phyloP scores from a whole-genome alignment of 352 stramenopile species.

The Globisporangium ultimum region DNA sequence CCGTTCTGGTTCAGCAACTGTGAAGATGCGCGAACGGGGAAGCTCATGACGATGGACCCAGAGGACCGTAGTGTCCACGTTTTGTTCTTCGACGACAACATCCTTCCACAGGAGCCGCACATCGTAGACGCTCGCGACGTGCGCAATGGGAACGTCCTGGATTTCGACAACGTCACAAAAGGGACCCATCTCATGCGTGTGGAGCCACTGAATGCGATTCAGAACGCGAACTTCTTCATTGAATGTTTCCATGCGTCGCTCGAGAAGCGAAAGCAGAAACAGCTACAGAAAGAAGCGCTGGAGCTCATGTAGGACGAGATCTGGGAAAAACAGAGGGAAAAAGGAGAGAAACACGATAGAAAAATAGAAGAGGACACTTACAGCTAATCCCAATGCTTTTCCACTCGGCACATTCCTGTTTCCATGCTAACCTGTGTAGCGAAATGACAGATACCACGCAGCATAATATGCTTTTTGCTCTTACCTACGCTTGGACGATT shows the following conservation, averaged over 20 bases:
- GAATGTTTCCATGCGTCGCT: slow-evolving; percentile 33
- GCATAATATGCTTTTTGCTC: no score
- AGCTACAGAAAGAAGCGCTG: slow-evolving; percentile 6
- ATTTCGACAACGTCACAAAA: slow-evolving; percentile 28
- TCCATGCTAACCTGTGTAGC: background rate
- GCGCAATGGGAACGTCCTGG: slow-evolving; percentile 21
- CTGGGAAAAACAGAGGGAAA: background rate
- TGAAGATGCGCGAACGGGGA: slow-evolving; percentile 48
- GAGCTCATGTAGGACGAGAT: background rate
- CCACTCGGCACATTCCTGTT: background rate
- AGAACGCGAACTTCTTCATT: slow-evolving; percentile 49
- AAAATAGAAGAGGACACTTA: no score
- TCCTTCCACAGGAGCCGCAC: slow-evolving; percentile 58
- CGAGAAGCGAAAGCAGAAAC: slow-evolving; percentile 11
- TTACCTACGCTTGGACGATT: slow-evolving; percentile 7
- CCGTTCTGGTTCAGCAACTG: slow-evolving; percentile 61
- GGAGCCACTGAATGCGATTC: slow-evolving; percentile 62
- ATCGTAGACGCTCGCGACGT: slow-evolving; percentile 61
- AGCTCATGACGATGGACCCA: slow-evolving; percentile 50
- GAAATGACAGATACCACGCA: background rate
- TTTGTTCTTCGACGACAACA: slow-evolving; percentile 85
- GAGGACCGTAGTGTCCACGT: slow-evolving; percentile 28
- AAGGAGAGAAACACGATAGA: background rate
- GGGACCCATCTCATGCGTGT: slow-evolving; percentile 61
- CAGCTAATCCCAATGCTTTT: no score